Conservation (phyloP, 345 rosid genomes). For the Lepidium africanum region DNA sequence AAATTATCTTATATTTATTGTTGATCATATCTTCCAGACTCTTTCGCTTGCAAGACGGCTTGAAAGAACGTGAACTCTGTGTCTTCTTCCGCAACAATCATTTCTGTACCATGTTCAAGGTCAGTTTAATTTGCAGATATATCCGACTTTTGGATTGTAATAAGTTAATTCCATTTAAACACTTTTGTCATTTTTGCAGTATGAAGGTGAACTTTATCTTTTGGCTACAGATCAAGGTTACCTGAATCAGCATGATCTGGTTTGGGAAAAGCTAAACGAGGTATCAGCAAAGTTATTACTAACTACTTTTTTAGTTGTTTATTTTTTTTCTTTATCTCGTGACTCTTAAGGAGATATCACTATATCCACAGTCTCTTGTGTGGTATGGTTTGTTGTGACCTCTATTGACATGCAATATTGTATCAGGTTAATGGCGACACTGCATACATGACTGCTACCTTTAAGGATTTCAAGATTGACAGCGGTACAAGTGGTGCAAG, state of each 20-base stretch:
- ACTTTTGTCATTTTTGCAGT: constrained; percentile 43
- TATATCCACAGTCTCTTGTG: background rate
- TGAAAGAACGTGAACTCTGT: constrained; percentile 91
- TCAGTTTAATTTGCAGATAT: constrained; percentile 24
- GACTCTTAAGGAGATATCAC: background rate
- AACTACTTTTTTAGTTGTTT: background rate
- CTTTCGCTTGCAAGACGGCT: constrained; percentile 80
- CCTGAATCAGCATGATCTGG: constrained; percentile 84
- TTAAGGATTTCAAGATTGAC: constrained; percentile 84
- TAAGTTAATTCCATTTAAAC: background rate
- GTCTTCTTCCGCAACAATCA: constrained; percentile 97
- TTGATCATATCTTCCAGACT: constrained; percentile 49
- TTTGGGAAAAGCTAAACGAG: constrained; percentile 98
- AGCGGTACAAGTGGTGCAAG: constrained; percentile 44
- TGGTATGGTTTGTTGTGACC: background rate
- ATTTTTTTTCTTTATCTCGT: background rate
- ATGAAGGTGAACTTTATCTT: constrained; percentile 88
- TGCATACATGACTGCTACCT: constrained; percentile 73
- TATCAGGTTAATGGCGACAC: constrained; percentile 96
- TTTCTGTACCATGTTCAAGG: constrained; percentile 99
- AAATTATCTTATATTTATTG: background rate
- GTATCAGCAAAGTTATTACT: constrained; percentile 30
- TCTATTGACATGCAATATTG: background rate
- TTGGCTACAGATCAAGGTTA: constrained; percentile 98
- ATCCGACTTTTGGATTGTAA: background rate